Percentiles rank a stretch among this genome's conserved stretches.
phyloP scores from a whole-genome alignment of 2,329 filamentous ascomycete genomes.

The Sclerotinia borealis region DNA sequence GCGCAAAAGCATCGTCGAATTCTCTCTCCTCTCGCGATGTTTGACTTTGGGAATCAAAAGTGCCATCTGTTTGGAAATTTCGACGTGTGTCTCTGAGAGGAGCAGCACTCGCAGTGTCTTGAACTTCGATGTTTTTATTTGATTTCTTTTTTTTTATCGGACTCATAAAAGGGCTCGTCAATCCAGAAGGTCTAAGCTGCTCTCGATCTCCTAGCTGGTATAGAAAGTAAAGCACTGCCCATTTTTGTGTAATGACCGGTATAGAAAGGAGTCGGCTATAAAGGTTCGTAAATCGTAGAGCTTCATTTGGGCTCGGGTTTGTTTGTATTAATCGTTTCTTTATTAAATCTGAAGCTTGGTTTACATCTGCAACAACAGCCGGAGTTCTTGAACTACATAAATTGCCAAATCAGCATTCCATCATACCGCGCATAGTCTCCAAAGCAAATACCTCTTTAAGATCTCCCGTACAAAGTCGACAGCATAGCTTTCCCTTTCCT shows the following conservation, averaged over 20 bases:
- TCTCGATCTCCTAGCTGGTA: slow-evolving; percentile 61
- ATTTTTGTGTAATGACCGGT: slow-evolving; percentile 90
- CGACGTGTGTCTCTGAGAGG: slow-evolving; percentile 4
- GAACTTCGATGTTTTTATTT: neutral
- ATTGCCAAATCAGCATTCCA: slow-evolving; percentile 12
- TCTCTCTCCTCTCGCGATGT: slow-evolving; percentile 35
- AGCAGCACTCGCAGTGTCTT: slow-evolving; percentile 7
- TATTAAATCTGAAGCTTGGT: slow-evolving; percentile 89
- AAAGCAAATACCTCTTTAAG: slow-evolving; percentile 35
- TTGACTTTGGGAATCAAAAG: slow-evolving; percentile 31
- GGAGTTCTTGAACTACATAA: slow-evolving; percentile 25
- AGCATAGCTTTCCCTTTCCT: slow-evolving; percentile 62
- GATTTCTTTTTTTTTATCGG: slow-evolving; percentile 22
- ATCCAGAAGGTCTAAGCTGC: slow-evolving; percentile 19
- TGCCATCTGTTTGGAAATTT: slow-evolving; percentile 18
- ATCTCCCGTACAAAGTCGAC: slow-evolving; percentile 43
- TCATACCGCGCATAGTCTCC: neutral
- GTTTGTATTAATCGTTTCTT: slow-evolving; percentile 79
- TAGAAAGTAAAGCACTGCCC: slow-evolving; percentile 89
- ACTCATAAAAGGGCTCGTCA: slow-evolving; percentile 32
- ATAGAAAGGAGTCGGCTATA: slow-evolving; percentile 86
- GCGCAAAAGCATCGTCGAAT: slow-evolving; percentile 45
- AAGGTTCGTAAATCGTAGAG: slow-evolving; percentile 80
- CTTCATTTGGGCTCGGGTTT: slow-evolving; percentile 66
- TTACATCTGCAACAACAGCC: slow-evolving; percentile 50